Evolutionary conservation across 768 basidiomycete genomes (phyloP).

Genomic region (Phylloporus rhodoxanthus): DNA sequence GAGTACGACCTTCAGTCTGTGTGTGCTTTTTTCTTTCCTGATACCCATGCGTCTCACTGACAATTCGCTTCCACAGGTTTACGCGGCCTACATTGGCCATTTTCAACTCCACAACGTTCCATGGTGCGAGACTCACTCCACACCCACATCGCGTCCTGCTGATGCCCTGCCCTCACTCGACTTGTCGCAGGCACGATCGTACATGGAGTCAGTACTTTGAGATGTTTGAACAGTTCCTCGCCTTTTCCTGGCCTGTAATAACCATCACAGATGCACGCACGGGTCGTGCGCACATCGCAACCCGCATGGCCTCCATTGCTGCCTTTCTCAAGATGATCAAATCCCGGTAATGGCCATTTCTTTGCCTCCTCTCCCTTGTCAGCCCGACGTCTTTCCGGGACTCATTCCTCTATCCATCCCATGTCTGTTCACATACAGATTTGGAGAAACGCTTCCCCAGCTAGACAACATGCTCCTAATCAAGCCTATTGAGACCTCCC

Average conservation of each 20-base stretch:
- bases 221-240: conserved; percentile 72
- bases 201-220: conserved; percentile 77
- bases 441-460: conserved; percentile 67
- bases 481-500: conserved; percentile 60
- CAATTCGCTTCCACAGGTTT: conserved; percentile 35
- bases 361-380: background rate
- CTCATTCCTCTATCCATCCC: background rate
- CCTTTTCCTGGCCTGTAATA: conserved; percentile 80
- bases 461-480: conserved; percentile 69
- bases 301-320: conserved; percentile 61
- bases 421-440: conserved; percentile 32
- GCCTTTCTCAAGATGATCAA: conserved; percentile 85
- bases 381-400: background rate
- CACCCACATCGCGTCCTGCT: background rate
- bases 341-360: conserved; percentile 44
- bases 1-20: conserved; percentile 77
- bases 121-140: conserved; percentile 40
- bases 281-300: conserved; percentile 72
- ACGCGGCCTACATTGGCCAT: conserved; percentile 73
- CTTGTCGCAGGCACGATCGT: conserved; percentile 59
- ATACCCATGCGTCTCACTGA: conserved; percentile 1
- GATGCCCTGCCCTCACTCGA: background rate
- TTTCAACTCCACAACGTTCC: conserved; percentile 66
- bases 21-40: conserved; percentile 16
- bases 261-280: conserved; percentile 69